phyloP scores from a whole-genome alignment of 2,329 filamentous ascomycete genomes.

The Parastagonospora avenae region DNA sequence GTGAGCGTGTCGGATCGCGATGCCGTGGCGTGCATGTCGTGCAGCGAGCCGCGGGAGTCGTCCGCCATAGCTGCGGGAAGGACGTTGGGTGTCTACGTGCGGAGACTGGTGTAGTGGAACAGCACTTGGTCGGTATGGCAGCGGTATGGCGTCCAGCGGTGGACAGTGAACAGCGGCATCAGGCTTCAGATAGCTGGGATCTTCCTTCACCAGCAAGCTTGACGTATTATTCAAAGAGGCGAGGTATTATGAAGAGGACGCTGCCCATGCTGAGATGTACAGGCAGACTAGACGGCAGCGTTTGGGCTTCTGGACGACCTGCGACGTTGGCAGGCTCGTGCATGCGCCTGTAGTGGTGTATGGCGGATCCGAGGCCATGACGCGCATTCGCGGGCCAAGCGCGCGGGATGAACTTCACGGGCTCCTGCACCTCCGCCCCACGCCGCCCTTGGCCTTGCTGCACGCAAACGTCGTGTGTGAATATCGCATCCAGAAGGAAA shows the following conservation, averaged over 20 bases:
- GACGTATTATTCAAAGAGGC: neutral
- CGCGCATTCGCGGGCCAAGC: no score
- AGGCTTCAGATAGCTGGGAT: slow-evolving; percentile 13
- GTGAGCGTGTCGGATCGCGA: slow-evolving; percentile 84
- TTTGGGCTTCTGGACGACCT: no score
- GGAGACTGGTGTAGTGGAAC: neutral
- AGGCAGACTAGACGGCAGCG: neutral
- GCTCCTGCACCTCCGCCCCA: no score
- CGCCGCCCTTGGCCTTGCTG: no score
- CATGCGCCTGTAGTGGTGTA: neutral
- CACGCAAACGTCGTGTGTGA: no score
- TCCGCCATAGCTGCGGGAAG: slow-evolving; percentile 30
- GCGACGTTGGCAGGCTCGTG: no score
- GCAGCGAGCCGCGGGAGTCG: slow-evolving; percentile 26
- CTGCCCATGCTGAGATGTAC: neutral
- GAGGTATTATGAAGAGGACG: neutral
- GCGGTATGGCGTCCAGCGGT: slow-evolving; percentile 9
- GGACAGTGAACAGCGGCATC: slow-evolving; percentile 23
- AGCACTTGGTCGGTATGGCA: slow-evolving; percentile 1
- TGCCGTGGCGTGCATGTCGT: slow-evolving; percentile 81
- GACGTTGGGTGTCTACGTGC: neutral
- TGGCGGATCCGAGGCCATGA: neutral
- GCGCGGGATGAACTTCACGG: no score
- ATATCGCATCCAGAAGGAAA: no score
- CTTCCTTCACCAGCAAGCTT: neutral